Evolutionary conservation across 495 filamentous ascomycete species (phyloP).

Genomic region (Penicillium angulare): DNA sequence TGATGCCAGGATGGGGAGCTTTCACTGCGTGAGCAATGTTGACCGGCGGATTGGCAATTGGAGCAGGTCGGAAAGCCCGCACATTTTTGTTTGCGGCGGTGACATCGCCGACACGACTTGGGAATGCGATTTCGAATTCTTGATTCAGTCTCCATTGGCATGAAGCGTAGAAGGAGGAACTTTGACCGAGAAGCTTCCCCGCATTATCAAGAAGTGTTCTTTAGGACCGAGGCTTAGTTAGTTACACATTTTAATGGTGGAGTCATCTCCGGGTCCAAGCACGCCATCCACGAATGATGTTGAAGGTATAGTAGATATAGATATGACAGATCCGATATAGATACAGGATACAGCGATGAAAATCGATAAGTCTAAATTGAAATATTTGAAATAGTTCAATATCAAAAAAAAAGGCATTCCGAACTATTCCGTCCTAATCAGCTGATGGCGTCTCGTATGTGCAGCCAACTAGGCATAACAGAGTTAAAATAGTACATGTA

Average conservation of each 20-base stretch:
- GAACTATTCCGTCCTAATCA: too few species aligned
- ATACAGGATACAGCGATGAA: too few species aligned
- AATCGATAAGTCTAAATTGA: too few species aligned
- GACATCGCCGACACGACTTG: constrained; percentile 25
- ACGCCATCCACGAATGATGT: constrained; percentile 1
- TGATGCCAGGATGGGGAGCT: constrained; percentile 25
- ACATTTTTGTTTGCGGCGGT: constrained; percentile 29
- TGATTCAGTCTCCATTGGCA: constrained; percentile 23
- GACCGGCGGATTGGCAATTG: constrained; percentile 21
- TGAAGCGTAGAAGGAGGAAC: not conserved
- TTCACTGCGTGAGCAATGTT: constrained; percentile 19
- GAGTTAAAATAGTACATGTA: too few species aligned
- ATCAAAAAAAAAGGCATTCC: too few species aligned
- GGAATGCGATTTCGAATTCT: constrained; percentile 40
- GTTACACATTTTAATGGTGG: not conserved
- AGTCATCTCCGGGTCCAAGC: constrained; percentile 1
- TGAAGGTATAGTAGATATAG: too few species aligned
- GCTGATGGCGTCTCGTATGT: too few species aligned
- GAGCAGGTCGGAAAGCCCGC: constrained; percentile 23
- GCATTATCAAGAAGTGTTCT: not conserved
- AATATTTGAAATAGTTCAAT: too few species aligned
- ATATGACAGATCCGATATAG: too few species aligned
- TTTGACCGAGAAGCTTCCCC: not conserved
- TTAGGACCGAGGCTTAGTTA: not conserved
- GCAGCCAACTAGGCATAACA: too few species aligned